phyloP scores from a whole-genome alignment of 192 early-diverging fungal species.

The Backusella macrospora region DNA sequence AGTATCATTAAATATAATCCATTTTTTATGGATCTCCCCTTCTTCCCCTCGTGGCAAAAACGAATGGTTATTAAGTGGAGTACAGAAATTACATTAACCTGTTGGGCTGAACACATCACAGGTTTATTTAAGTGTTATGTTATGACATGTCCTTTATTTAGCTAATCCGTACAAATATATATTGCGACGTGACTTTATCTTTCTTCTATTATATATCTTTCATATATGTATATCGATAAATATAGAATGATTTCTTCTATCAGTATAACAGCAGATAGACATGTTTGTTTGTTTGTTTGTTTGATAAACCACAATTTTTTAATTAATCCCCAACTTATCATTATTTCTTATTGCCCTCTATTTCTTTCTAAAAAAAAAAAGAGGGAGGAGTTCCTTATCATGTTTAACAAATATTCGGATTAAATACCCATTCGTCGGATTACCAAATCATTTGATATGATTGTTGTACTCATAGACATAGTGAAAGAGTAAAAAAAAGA shows the following conservation, averaged over 20 bases:
- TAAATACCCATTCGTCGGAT: slow-evolving; percentile 3
- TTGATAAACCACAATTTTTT: background rate
- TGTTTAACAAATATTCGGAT: slow-evolving; percentile 14
- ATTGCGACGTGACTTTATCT: background rate
- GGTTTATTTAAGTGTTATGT: background rate
- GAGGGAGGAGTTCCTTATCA: background rate
- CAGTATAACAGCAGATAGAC: too few relatives aligned
- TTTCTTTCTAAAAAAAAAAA: too few relatives aligned
- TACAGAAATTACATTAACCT: slow-evolving; percentile 1
- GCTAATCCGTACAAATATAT: background rate
- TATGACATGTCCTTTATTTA: slow-evolving; percentile 3
- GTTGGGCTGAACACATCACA: slow-evolving; percentile 1
- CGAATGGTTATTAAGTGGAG: background rate
- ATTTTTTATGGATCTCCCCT: too few relatives aligned
- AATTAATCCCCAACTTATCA: background rate
- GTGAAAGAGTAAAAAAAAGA: background rate
- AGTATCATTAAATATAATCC: background rate
- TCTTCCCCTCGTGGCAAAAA: background rate
- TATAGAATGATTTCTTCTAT: too few relatives aligned
- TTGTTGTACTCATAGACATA: background rate
- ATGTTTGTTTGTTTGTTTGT: background rate
- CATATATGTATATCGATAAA: background rate
- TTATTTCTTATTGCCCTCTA: too few relatives aligned
- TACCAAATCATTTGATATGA: background rate
- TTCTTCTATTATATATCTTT: background rate